A percentile compares a stretch with the other conserved stretches of the same genome.
Evolutionary conservation across 768 basidiomycete genomes (phyloP).

Genomic region (Hygrocybe coccinea): DNA sequence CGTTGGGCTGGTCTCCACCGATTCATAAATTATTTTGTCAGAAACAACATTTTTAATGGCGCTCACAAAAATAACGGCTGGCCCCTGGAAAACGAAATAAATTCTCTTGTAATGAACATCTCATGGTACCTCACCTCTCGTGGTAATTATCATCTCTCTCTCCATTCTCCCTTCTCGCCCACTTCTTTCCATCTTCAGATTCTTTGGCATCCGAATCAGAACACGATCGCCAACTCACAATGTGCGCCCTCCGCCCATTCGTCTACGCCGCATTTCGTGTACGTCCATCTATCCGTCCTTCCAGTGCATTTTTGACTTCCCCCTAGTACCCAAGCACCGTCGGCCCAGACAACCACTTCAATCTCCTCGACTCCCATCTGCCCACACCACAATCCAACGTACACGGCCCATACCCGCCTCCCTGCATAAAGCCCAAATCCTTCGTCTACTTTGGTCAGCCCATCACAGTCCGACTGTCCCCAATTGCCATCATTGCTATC

Average conservation of each 20-base stretch:
- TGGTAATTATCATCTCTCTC: slow-evolving; percentile 23
- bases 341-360: slow-evolving; percentile 33
- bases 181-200: slow-evolving; percentile 20
- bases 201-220: slow-evolving; percentile 32
- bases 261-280: slow-evolving; percentile 49
- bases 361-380: slow-evolving; percentile 11
- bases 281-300: slow-evolving; percentile 22
- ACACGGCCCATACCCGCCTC: slow-evolving; percentile 27
- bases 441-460: slow-evolving; percentile 43
- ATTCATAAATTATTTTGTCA: slow-evolving; percentile 40
- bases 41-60: slow-evolving; percentile 33
- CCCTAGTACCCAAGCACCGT: slow-evolving; percentile 41
- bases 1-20: slow-evolving; percentile 38
- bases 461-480: slow-evolving; percentile 35
- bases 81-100: slow-evolving; percentile 44
- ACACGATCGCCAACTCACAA: slow-evolving; percentile 29
- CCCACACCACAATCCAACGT: slow-evolving; percentile 12
- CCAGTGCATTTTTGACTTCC: slow-evolving; percentile 2
- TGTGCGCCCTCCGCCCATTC: slow-evolving; percentile 39
- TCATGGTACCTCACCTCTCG: slow-evolving; percentile 45
- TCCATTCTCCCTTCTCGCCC: background rate
- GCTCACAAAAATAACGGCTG: slow-evolving; percentile 38
- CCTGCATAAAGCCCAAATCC: slow-evolving; percentile 25
- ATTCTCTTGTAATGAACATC: slow-evolving; percentile 43
- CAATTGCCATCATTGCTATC: slow-evolving; percentile 43